Evolutionary conservation across 1,284 basidiomycete species (phyloP).

Genomic region (Heterobasidion irregulare): DNA sequence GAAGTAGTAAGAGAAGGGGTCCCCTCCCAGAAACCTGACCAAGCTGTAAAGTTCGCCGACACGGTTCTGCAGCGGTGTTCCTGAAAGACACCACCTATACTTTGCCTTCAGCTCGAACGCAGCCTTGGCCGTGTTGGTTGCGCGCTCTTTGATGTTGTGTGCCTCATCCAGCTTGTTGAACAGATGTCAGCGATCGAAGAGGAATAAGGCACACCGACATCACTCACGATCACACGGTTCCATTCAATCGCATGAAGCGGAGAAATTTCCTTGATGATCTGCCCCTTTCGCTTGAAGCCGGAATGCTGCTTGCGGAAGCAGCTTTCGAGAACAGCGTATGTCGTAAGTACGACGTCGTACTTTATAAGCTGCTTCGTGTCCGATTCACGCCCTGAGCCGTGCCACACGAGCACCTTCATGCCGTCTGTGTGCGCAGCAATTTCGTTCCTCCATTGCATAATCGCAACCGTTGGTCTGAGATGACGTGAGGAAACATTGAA

Average conservation of each 20-base stretch:
- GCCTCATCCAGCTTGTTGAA: constrained; percentile 82
- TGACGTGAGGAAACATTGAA: constrained; percentile 1
- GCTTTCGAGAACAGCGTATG: constrained; percentile 86
- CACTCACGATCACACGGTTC: constrained; percentile 67
- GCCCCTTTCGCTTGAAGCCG: constrained; percentile 84
- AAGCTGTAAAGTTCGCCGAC: constrained; percentile 98
- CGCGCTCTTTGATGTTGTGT: constrained; percentile 95
- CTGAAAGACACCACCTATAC: constrained; percentile 94
- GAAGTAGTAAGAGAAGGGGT: constrained; percentile 89
- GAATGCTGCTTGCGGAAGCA: constrained; percentile 89
- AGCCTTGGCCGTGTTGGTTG: constrained; percentile 94
- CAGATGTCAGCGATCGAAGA: not conserved
- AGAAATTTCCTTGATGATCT: constrained; percentile 85
- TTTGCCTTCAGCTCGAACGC: constrained; percentile 82
- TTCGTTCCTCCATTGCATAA: constrained; percentile 99
- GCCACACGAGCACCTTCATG: constrained; percentile 85
- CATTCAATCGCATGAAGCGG: constrained; percentile 83
- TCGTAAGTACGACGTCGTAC: constrained; percentile 82
- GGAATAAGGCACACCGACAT: not conserved
- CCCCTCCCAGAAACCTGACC: constrained; percentile 86
- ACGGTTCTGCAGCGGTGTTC: constrained; percentile 95
- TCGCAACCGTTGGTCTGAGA: constrained; percentile 82
- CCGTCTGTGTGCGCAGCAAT: constrained; percentile 78
- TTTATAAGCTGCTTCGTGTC: constrained; percentile 67
- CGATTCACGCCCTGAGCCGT: constrained; percentile 67